Evolutionary conservation across 192 early-diverging fungal genomes (phyloP), one percentile per base, ranked within the genome.

Genomic region (Dissophora ornata): DNA sequence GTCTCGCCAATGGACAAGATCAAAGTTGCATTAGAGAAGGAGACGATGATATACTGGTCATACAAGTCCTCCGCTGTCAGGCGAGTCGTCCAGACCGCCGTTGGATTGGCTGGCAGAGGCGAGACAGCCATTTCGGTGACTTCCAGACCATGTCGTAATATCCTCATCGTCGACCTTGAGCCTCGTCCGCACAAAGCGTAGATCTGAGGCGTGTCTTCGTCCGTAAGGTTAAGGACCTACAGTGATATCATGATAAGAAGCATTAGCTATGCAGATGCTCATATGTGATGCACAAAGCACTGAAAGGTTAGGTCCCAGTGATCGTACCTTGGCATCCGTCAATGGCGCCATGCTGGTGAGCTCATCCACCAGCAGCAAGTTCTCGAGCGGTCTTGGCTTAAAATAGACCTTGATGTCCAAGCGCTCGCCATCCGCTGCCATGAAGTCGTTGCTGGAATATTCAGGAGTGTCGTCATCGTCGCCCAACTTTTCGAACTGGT

Each of bases 191-290:
- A 91, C 19, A 96, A 62, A 9, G 92, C 87, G 70, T 96, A 99
- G 34, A 99, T 89, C 82, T 98, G 97, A 30, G 98, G 97, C 3
- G 94, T 90, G 28, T 95, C 94, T 53, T 98, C 98, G 16, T 92
- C 89, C 0, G 92, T 87, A 26, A 98, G 81, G 67, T 98, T 97
- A n/a, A 92, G 63, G 13, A 97, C 75, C 81, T 82, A 64, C 40
- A 28, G 19, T 12, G 21, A 44, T n/a, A n/a, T n/a, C n/a, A n/a
- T n/a, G n/a, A n/a, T n/a, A n/a, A n/a, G n/a, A n/a, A n/a, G n/a
- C n/a, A n/a, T n/a, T n/a, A n/a, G n/a, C n/a, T n/a, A n/a, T n/a
- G n/a, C n/a, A n/a, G n/a, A n/a, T n/a, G n/a, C n/a, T n/a, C n/a
- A n/a, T n/a, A n/a, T n/a, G n/a, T n/a, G n/a, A n/a, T n/a, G n/a